These are phyloP conservation scores for Xylariales sp. DNA, from an alignment of 2,329 filamentous ascomycete species.

Conservation along the genomic window DNA sequence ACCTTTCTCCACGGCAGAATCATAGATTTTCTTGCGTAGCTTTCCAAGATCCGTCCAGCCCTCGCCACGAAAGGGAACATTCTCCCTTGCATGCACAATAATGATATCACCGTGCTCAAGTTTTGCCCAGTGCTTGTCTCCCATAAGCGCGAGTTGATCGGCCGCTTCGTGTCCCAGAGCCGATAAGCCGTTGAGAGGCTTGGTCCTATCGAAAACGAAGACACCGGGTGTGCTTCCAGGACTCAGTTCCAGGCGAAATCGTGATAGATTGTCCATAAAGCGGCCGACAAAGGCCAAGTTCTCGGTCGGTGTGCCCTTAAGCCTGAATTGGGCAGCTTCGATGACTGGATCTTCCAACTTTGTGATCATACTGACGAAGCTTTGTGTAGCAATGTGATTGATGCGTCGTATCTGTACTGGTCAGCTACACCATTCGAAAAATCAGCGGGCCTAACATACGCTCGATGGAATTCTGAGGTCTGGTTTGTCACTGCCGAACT, in stretches of 20 bases:
- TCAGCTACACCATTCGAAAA: conserved; percentile 15
- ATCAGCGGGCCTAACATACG: conserved; percentile 35
- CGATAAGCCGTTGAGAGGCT: conserved; percentile 72
- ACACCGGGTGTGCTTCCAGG: conserved; percentile 75
- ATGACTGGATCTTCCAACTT: conserved; percentile 63
- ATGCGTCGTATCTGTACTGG: conserved; percentile 57
- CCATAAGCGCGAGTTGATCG: conserved; percentile 18
- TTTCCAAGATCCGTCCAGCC: conserved; percentile 71
- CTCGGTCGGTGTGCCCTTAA: conserved; percentile 44
- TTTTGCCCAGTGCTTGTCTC: conserved; percentile 15
- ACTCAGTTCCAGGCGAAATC: conserved; percentile 57
- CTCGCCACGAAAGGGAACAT: conserved; percentile 56
- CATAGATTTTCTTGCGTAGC: conserved; percentile 66
- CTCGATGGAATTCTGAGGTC: conserved; percentile 71
- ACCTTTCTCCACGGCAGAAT: conserved; percentile 58
- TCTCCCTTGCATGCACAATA: conserved; percentile 72
- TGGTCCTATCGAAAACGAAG: conserved; percentile 67
- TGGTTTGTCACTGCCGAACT: conserved; percentile 87
- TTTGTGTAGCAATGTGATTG: conserved; percentile 54
- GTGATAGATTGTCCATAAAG: conserved; percentile 65
- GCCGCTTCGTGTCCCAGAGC: conserved; percentile 26
- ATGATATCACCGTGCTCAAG: conserved; percentile 72
- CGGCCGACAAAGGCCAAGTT: conserved; percentile 39
- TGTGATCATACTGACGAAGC: conserved; percentile 73
- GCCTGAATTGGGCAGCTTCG: conserved; percentile 66